Conservation (phyloP, 306 rosid species). For the Fragaria vesca region DNA sequence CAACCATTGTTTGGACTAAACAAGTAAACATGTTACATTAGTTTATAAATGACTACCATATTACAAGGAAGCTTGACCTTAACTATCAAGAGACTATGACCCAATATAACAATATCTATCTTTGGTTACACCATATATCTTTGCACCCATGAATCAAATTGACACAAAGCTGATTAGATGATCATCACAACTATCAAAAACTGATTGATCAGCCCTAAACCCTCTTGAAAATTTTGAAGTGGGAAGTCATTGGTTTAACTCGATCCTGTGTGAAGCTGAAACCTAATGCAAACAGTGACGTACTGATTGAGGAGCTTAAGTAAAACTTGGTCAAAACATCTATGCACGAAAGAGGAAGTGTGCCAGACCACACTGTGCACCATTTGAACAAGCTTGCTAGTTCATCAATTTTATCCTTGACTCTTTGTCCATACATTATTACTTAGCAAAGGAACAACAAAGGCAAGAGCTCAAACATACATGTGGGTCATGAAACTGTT, state of each 20-base stretch:
- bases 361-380: background rate
- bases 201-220: no score
- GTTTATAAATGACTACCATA: background rate
- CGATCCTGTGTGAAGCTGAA: background rate
- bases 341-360: background rate
- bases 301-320: background rate
- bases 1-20: no score
- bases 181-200: no score
- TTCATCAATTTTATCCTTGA: background rate
- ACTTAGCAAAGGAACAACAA: background rate
- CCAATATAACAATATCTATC: no score
- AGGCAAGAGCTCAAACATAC: constrained; percentile 4
- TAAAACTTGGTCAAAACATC: background rate
- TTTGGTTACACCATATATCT: no score
- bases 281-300: background rate
- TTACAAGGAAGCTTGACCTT: no score
- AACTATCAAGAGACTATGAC: no score
- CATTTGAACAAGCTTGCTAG: background rate
- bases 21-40: background rate
- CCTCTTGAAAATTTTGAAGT: no score
- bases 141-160: no score
- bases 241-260: background rate
- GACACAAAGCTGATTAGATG: no score
- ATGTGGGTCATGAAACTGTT: constrained; percentile 3
- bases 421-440: background rate